These are phyloP conservation scores for Zopfia rhizophila DNA, from an alignment of 2,329 filamentous ascomycete genomes.

Conservation along the genomic window DNA sequence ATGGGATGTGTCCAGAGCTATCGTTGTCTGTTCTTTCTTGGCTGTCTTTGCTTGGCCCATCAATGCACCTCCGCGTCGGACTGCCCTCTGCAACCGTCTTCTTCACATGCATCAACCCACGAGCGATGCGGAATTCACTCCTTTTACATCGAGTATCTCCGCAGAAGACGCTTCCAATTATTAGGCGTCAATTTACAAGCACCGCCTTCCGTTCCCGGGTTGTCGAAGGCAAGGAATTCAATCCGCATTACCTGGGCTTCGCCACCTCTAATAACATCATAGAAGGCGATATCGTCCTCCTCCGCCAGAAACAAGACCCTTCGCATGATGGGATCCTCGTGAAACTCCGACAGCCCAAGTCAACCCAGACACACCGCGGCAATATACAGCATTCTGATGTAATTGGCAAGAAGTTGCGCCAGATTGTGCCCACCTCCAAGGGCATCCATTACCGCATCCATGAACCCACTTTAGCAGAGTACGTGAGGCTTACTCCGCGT, in stretches of 20 bases:
- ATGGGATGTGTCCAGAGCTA: too few species aligned
- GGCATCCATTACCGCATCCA: slow-evolving; percentile 66
- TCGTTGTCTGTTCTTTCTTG: too few species aligned
- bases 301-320: slow-evolving; percentile 52
- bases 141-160: slow-evolving; percentile 13
- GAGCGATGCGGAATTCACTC: slow-evolving; percentile 31
- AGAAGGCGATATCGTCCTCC: slow-evolving; percentile 55
- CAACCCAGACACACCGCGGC: slow-evolving; percentile 59
- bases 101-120: slow-evolving; percentile 13
- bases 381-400: slow-evolving; percentile 64
- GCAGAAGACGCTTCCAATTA: slow-evolving; percentile 5
- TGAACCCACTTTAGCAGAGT: slow-evolving; percentile 77
- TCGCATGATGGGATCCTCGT: slow-evolving; percentile 51
- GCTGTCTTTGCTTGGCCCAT: slow-evolving; percentile 12
- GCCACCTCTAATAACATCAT: slow-evolving; percentile 23
- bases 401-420: slow-evolving; percentile 70
- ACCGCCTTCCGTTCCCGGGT: slow-evolving; percentile 28
- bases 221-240: slow-evolving; percentile 40
- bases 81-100: slow-evolving; percentile 21
- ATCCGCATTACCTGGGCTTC: slow-evolving; percentile 2
- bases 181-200: slow-evolving; percentile 30
- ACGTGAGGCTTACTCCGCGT: slow-evolving; percentile 73
- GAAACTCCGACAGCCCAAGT: slow-evolving; percentile 48
- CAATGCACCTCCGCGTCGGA: slow-evolving; percentile 25
- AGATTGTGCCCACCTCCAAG: slow-evolving; percentile 66